A percentile compares a stretch with the other conserved stretches of the same genome.
These are phyloP conservation scores for Penicillium parvum DNA, from an alignment of 495 filamentous ascomycete genomes.

Conservation along the genomic window DNA sequence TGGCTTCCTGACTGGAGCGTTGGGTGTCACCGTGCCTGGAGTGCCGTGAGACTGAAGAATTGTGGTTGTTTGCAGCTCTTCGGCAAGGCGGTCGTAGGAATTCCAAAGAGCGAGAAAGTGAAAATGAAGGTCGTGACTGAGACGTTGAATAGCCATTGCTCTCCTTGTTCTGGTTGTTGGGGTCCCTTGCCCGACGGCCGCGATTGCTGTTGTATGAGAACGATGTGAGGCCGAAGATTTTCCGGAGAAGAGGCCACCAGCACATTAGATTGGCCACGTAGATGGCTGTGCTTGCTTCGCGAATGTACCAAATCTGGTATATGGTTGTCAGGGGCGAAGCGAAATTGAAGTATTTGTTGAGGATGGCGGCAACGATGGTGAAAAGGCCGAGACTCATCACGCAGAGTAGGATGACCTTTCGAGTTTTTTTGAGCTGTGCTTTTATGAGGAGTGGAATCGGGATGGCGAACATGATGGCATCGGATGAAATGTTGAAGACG, in stretches of 20 bases:
- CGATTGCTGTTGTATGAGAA: slow-evolving; percentile 31
- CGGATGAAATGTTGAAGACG: slow-evolving; percentile 64
- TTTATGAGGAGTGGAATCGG: slow-evolving; percentile 56
- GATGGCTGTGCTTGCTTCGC: slow-evolving; percentile 59
- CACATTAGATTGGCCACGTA: slow-evolving; percentile 62
- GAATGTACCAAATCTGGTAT: slow-evolving; percentile 59
- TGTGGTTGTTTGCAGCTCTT: slow-evolving; percentile 1
- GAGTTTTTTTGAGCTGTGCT: slow-evolving; percentile 43
- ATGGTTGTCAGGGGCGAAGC: slow-evolving; percentile 46
- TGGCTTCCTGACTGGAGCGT: slow-evolving; percentile 21
- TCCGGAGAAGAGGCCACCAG: slow-evolving; percentile 55
- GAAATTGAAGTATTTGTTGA: slow-evolving; percentile 67
- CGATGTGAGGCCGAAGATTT: slow-evolving; percentile 42
- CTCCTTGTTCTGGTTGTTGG: slow-evolving; percentile 18
- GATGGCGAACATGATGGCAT: slow-evolving; percentile 57
- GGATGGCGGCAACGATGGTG: slow-evolving; percentile 56
- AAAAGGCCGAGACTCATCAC: slow-evolving; percentile 56
- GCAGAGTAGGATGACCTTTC: slow-evolving; percentile 50
- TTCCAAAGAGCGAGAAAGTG: slow-evolving; percentile 12
- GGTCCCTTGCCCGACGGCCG: slow-evolving; percentile 14
- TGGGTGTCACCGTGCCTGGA: neutral
- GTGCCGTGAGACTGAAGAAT: neutral
- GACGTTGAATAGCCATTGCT: slow-evolving; percentile 5
- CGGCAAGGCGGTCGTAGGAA: slow-evolving; percentile 9
- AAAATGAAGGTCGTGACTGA: slow-evolving; percentile 18